Conservation (phyloP, 441 rosid genomes). For the Adansonia madagascariensis region DNA sequence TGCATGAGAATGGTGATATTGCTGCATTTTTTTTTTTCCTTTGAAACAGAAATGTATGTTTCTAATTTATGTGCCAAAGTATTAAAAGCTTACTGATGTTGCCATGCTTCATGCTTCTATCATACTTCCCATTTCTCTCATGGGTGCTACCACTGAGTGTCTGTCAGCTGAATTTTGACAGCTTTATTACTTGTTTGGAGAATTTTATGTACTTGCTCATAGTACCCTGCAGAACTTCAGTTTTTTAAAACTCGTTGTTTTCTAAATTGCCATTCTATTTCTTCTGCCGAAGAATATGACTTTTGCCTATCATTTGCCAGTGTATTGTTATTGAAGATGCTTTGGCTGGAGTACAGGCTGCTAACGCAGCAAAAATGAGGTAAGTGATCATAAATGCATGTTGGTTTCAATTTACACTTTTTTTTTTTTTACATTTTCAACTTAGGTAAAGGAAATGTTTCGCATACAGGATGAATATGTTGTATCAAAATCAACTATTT, state of each 20-base stretch:
- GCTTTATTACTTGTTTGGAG: neutral
- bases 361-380: slow-evolving; percentile 96
- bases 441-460: slow-evolving; percentile 14
- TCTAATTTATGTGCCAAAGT: slow-evolving; percentile 13
- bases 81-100: slow-evolving; percentile 15
- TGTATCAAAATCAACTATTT: neutral
- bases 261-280: neutral
- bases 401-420: slow-evolving; percentile 22
- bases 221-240: neutral
- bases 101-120: slow-evolving; percentile 7
- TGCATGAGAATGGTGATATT: slow-evolving; percentile 2
- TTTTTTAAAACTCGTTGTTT: slow-evolving; percentile 12
- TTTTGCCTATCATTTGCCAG: slow-evolving; percentile 41
- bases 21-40: neutral
- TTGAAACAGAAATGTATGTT: slow-evolving; percentile 8
- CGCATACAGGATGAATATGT: neutral
- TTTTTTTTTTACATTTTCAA: slow-evolving; percentile 14
- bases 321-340: slow-evolving; percentile 97
- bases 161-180: neutral
- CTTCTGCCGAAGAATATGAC: neutral
- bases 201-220: neutral
- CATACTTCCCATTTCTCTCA: slow-evolving; percentile 3
- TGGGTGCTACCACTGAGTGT: slow-evolving; percentile 4
- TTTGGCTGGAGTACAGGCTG: slow-evolving; percentile 95
- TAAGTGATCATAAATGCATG: slow-evolving; percentile 34